Percentiles rank a stretch among this genome's conserved stretches.
Conservation (phyloP, 495 filamentous ascomycete species). For the Penicillium cataractarum region DNA sequence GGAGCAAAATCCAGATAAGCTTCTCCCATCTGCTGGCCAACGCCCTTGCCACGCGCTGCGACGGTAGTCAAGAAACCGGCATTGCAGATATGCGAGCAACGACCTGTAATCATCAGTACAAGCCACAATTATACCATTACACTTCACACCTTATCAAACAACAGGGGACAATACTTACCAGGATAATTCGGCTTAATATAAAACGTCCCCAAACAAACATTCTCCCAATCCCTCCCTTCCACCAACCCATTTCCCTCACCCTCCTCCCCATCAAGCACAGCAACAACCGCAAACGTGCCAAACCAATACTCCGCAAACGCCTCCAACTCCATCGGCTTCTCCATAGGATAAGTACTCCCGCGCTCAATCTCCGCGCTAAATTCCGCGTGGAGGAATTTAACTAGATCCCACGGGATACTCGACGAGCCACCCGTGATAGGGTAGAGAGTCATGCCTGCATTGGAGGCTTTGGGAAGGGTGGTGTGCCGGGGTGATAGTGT, state of each 20-base stretch:
- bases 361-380: conserved; percentile 88
- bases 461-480: conserved; percentile 71
- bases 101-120: conserved; percentile 34
- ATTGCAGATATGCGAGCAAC: conserved; percentile 81
- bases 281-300: conserved; percentile 87
- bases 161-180: too few species aligned
- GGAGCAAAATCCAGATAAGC: conserved; percentile 91
- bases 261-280: conserved; percentile 67
- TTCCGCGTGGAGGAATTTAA: conserved; percentile 77
- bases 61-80: conserved; percentile 89
- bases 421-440: conserved; percentile 69
- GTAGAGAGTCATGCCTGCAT: conserved; percentile 80
- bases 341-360: conserved; percentile 94
- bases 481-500: conserved; percentile 73
- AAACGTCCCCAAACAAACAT: conserved; percentile 87
- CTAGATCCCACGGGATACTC: conserved; percentile 51
- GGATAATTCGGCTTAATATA: conserved; percentile 99
- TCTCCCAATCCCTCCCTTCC: conserved; percentile 73
- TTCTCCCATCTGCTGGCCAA: conserved; percentile 89
- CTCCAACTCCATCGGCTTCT: conserved; percentile 68
- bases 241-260: conserved; percentile 25
- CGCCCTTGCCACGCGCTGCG: conserved; percentile 80
- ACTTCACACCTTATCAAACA: too few species aligned
- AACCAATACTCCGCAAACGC: conserved; percentile 91
- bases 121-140: neutral